Evolutionary conservation across 257 asterid genomes (phyloP), one percentile per base, ranked within the genome.

Genomic region (Handroanthus guayacan): DNA sequence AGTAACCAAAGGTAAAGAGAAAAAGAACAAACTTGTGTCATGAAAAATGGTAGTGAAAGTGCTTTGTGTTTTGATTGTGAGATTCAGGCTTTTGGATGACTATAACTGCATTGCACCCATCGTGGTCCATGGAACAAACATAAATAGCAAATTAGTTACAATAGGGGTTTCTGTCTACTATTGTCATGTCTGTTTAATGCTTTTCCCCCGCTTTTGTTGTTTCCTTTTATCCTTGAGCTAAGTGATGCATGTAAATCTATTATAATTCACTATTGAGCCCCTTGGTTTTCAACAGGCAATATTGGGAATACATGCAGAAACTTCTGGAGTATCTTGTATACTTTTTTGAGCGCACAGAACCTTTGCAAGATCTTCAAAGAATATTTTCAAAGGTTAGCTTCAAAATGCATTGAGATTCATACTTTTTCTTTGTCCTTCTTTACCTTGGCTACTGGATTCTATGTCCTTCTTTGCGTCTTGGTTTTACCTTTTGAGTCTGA

Each of bases 301-400:
- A 89, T 82, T 79, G 69, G 72, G 98, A 91, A 60, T 92, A 95
- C 87, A 36, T 88, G 82, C 93, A 86, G 85, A 95, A 87, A 74
- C 91, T 95, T 69, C 78, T 88, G 86, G 98, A 88, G 52, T 92
- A 92, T 87, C 93, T 95, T 73, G 65, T 87, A 51, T 83, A 89
- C 79, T 92, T 88, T 78, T 87, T 88, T 76, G 92, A 88, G 86
- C 88, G 98, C 57, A 89, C 96, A 39, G 96, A 89, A 67, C 98
- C 99, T 62, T 76, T 95, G 85, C 93, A 91, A 84, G 98, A 95
- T 84, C 96, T 92, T 69, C 94, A 84, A 61, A 88, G 98, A 82
- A 91, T 95, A 77, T 89, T 91, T 78, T 87, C 91, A 13, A 93
- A 95, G 95, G 96, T 89, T 71, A 36, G 78, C 71, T 71, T 83